These are phyloP conservation scores for Lathyrus aphaca DNA, from an alignment of 306 rosid genomes.

Conservation along the genomic window DNA sequence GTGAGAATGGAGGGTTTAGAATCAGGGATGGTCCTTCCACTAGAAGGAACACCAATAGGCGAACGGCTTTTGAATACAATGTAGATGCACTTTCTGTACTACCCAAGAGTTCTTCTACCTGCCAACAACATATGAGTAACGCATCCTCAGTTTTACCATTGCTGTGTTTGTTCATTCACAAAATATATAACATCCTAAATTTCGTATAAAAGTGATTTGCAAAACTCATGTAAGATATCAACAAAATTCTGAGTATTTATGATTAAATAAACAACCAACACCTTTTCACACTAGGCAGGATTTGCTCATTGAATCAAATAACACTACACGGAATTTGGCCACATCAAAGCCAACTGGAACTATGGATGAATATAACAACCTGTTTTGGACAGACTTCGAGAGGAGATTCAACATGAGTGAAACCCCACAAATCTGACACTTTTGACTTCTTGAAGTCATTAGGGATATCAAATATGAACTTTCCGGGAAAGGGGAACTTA, in stretches of 20 bases:
- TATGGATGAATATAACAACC: too few species aligned
- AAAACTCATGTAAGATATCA: constrained; percentile 9
- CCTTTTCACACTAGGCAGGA: too few species aligned
- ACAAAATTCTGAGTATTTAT: background rate
- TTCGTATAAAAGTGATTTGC: constrained; percentile 19
- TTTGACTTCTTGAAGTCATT: too few species aligned
- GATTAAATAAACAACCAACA: too few species aligned
- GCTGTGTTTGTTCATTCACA: constrained; percentile 20
- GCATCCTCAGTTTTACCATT: constrained; percentile 32
- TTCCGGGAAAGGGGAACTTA: too few species aligned
- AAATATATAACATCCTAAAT: background rate
- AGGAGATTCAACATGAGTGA: too few species aligned
- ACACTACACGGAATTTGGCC: too few species aligned
- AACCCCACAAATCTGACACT: too few species aligned
- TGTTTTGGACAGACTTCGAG: too few species aligned
- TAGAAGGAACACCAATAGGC: constrained; percentile 71
- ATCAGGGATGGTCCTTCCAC: constrained; percentile 94
- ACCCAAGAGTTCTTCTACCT: constrained; percentile 98
- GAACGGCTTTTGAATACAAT: constrained; percentile 75
- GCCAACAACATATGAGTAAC: constrained; percentile 37
- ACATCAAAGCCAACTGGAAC: too few species aligned
- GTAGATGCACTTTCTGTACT: constrained; percentile 74
- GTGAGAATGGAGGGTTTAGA: constrained; percentile 87
- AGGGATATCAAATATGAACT: too few species aligned
- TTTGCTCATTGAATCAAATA: too few species aligned